A percentile compares a stretch with the other conserved stretches of the same genome.
phyloP scores from a whole-genome alignment of 2,329 filamentous ascomycete genomes.

The Aspergillus ibericus region DNA sequence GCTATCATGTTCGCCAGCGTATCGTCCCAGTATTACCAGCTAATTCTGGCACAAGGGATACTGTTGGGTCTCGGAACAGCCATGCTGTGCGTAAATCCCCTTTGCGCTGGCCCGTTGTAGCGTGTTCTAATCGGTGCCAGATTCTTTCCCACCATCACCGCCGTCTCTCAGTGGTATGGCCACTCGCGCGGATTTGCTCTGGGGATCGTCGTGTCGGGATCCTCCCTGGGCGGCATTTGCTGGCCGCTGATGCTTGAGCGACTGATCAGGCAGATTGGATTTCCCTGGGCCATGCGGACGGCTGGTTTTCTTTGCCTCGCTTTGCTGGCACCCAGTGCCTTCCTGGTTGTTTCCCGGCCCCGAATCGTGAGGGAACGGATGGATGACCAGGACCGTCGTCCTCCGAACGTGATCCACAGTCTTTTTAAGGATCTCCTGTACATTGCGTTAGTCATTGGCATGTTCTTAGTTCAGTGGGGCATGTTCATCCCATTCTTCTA shows the following conservation, averaged over 20 bases:
- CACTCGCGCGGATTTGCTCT: not conserved
- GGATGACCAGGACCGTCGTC: too few relatives aligned
- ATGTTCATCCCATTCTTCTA: slow-evolving; percentile 6
- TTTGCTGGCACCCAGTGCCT: not conserved
- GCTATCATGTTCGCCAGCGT: slow-evolving; percentile 3
- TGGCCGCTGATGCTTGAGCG: not conserved
- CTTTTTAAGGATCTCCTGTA: too few relatives aligned
- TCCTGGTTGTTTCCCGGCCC: not conserved
- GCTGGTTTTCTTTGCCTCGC: not conserved
- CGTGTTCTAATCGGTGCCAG: not conserved
- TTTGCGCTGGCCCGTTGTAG: too few relatives aligned
- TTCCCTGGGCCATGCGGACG: not conserved
- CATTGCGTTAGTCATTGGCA: not conserved
- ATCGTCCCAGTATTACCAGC: not conserved
- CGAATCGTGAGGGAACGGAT: too few relatives aligned
- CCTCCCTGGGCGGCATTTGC: not conserved
- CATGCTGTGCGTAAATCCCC: too few relatives aligned
- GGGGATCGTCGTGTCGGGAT: not conserved
- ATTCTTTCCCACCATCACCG: not conserved
- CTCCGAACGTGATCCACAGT: too few relatives aligned
- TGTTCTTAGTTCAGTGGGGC: slow-evolving; percentile 3
- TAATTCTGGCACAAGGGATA: slow-evolving; percentile 2
- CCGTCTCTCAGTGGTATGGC: not conserved
- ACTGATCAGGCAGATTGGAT: too few relatives aligned
- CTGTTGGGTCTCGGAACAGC: too few relatives aligned